phyloP scores from a whole-genome alignment of 1,139 yeast genomes.

The Kurtzmaniella quercitrusa region DNA sequence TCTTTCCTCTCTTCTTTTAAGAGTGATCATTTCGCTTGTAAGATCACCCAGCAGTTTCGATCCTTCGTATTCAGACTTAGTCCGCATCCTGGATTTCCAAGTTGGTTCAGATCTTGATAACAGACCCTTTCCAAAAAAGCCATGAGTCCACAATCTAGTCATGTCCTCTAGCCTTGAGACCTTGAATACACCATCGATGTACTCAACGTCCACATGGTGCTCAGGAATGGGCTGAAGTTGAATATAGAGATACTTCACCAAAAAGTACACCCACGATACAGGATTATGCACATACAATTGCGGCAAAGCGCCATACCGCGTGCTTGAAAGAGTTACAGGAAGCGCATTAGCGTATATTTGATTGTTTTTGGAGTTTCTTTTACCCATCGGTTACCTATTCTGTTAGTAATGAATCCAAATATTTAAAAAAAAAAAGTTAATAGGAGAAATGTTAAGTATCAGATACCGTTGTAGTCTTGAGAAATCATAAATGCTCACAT shows the following conservation, averaged over 20 bases:
- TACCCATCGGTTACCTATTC: conserved; percentile 18
- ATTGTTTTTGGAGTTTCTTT: conserved; percentile 25
- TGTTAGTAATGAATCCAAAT: conserved; percentile 12
- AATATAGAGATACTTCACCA: conserved; percentile 26
- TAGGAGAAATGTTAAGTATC: conserved; percentile 32
- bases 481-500: conserved; percentile 73
- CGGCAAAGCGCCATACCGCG: conserved; percentile 39
- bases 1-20: conserved; percentile 68
- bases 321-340: conserved; percentile 44
- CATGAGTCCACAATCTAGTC: conserved; percentile 71
- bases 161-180: conserved; percentile 47
- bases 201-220: conserved; percentile 18
- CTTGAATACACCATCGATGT: conserved; percentile 36
- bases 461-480: conserved; percentile 99
- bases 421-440: background rate
- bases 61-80: conserved; percentile 42
- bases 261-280: conserved; percentile 51
- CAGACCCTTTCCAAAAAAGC: conserved; percentile 93
- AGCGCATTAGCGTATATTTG: conserved; percentile 39
- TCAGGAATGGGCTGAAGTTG: conserved; percentile 28
- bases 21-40: conserved; percentile 74
- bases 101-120: conserved; percentile 90
- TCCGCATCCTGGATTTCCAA: conserved; percentile 64
- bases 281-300: conserved; percentile 53
- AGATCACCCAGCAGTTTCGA: conserved; percentile 22